Percentiles rank a stretch among this genome's conserved stretches.
Evolutionary conservation across 2,329 filamentous ascomycete species (phyloP).

Genomic region (Exophiala mesophila): DNA sequence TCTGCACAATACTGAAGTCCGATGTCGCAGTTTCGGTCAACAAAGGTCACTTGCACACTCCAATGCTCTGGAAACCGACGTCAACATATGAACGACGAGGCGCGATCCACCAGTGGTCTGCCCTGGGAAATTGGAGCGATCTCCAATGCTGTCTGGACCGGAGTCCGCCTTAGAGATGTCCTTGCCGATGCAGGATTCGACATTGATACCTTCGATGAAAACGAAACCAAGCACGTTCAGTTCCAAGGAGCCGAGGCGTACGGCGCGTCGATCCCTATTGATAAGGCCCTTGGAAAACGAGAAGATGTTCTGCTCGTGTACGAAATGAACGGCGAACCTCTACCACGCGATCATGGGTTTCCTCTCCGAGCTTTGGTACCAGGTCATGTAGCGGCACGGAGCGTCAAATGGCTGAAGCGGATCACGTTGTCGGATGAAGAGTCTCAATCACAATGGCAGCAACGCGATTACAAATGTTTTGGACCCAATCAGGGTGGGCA

Average conservation of each 20-base stretch:
- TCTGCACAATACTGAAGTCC: background rate
- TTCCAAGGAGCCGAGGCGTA: slow-evolving; percentile 59
- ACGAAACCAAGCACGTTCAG: slow-evolving; percentile 47
- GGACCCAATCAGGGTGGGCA: slow-evolving; percentile 54
- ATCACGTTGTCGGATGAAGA: slow-evolving; percentile 64
- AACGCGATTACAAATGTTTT: slow-evolving; percentile 65
- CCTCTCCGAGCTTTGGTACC: slow-evolving; percentile 60
- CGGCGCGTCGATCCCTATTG: slow-evolving; percentile 54
- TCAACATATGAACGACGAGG: slow-evolving; percentile 52
- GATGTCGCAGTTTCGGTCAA: slow-evolving; percentile 42
- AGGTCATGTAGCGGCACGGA: slow-evolving; percentile 59
- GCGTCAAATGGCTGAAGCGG: slow-evolving; percentile 64
- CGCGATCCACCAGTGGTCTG: slow-evolving; percentile 51
- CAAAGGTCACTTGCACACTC: slow-evolving; percentile 51
- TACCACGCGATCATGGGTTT: slow-evolving; percentile 63
- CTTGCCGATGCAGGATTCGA: slow-evolving; percentile 52
- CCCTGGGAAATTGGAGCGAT: slow-evolving; percentile 59
- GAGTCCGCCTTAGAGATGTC: slow-evolving; percentile 52
- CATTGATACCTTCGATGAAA: slow-evolving; percentile 33
- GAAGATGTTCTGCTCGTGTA: slow-evolving; percentile 61
- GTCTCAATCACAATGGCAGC: slow-evolving; percentile 61
- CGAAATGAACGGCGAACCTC: slow-evolving; percentile 60
- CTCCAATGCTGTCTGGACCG: slow-evolving; percentile 56
- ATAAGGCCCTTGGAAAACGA: slow-evolving; percentile 53
- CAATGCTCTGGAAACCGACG: slow-evolving; percentile 60